These are phyloP conservation scores for Medicago ruthenica DNA, from an alignment of 306 rosid species.

Conservation along the genomic window DNA sequence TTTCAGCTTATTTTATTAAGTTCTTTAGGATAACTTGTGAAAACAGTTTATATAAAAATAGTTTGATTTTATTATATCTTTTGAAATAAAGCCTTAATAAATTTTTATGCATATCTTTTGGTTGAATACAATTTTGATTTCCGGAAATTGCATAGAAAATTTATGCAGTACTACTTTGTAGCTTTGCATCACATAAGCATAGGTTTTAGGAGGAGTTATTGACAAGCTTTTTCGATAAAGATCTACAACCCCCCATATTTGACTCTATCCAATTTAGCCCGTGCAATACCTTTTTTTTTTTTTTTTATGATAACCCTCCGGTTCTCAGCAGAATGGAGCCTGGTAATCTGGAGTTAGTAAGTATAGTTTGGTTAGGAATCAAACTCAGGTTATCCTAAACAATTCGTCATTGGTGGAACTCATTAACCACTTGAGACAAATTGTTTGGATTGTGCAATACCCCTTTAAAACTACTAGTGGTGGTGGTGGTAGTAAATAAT, in stretches of 20 bases:
- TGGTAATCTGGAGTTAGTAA: too few species aligned
- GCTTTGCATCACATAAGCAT: constrained; percentile 1
- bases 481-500: background rate
- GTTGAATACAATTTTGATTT: constrained; percentile 27
- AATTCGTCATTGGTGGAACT: too few species aligned
- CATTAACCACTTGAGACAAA: too few species aligned
- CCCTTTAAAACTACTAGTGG: background rate
- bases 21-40: background rate
- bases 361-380: too few species aligned
- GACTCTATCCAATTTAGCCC: background rate
- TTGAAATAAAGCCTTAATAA: too few species aligned
- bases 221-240: background rate
- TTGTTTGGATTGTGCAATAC: background rate
- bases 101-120: background rate
- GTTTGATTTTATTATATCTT: background rate
- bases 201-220: background rate
- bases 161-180: too few species aligned
- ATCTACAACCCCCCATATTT: background rate
- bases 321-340: too few species aligned
- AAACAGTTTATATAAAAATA: too few species aligned
- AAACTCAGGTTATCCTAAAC: too few species aligned
- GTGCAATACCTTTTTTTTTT: background rate
- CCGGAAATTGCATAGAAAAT: background rate
- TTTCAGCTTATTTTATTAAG: too few species aligned
- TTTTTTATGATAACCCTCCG: too few species aligned